These are phyloP conservation scores for Kitagawia praeruptora DNA, from an alignment of 129 eudicot genomes.

Conservation along the genomic window DNA sequence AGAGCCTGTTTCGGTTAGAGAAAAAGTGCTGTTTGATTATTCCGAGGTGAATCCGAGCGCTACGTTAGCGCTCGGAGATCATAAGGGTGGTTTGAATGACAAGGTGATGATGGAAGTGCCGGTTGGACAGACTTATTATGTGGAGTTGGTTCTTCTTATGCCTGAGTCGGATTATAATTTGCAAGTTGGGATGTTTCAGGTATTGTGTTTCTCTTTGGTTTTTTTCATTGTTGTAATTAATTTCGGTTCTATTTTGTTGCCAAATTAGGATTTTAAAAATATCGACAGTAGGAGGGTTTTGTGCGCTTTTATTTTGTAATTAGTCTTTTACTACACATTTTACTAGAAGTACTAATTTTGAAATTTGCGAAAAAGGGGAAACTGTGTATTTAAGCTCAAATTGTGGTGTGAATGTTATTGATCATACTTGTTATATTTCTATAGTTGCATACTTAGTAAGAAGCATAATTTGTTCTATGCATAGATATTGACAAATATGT, in stretches of 20 bases:
- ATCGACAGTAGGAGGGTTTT: too few species aligned
- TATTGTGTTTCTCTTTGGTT: slow-evolving; percentile 9
- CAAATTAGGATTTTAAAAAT: neutral
- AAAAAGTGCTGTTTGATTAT: slow-evolving; percentile 61
- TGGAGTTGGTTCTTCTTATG: slow-evolving; percentile 42
- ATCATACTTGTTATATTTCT: neutral
- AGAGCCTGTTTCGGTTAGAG: slow-evolving; percentile 42
- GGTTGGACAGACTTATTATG: slow-evolving; percentile 54
- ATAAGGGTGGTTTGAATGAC: neutral
- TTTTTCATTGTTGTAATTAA: neutral
- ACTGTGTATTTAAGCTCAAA: neutral
- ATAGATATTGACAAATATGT: too few species aligned
- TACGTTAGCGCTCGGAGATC: slow-evolving; percentile 23
- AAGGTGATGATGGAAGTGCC: slow-evolving; percentile 24
- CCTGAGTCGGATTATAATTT: slow-evolving; percentile 88
- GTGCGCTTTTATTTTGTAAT: neutral
- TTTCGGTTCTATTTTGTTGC: neutral
- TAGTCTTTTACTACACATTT: neutral
- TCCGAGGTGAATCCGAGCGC: slow-evolving; percentile 46
- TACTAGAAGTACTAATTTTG: neutral
- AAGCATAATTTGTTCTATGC: neutral
- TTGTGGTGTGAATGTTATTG: neutral
- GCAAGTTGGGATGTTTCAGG: slow-evolving; percentile 79
- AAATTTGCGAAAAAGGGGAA: neutral
- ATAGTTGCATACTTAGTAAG: too few species aligned